A percentile compares a stretch with the other conserved stretches of the same genome.
Conservation (phyloP, 768 basidiomycete genomes). For the Tephrocybe sp. region DNA sequence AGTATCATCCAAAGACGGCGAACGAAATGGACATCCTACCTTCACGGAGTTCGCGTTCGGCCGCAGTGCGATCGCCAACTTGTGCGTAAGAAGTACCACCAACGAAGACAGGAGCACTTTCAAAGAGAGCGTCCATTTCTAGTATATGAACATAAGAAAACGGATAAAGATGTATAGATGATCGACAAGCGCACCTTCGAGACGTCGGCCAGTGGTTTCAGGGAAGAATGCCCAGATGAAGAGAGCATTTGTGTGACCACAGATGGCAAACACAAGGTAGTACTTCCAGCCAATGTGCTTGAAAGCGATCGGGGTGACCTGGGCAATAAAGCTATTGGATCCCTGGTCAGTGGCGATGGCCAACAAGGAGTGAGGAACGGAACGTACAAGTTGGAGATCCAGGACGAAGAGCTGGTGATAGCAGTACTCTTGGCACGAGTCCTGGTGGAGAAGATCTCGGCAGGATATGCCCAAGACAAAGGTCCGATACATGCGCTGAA, state of each 20-base stretch:
- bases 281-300: slow-evolving; percentile 39
- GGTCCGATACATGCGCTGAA: slow-evolving; percentile 45
- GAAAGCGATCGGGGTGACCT: slow-evolving; percentile 41
- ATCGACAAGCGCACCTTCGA: slow-evolving; percentile 31
- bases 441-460: slow-evolving; percentile 42
- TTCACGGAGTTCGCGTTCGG: slow-evolving; percentile 37
- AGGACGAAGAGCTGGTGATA: slow-evolving; percentile 41
- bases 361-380: background rate
- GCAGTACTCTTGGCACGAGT: slow-evolving; percentile 45
- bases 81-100: slow-evolving; percentile 32
- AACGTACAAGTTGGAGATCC: slow-evolving; percentile 43
- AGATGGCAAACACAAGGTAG: slow-evolving; percentile 43
- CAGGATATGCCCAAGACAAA: slow-evolving; percentile 44
- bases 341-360: background rate
- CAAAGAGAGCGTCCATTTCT: slow-evolving; percentile 45
- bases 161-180: background rate
- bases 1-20: background rate
- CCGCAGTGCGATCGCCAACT: slow-evolving; percentile 31
- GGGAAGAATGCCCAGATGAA: slow-evolving; percentile 45
- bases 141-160: background rate
- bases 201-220: slow-evolving; percentile 41
- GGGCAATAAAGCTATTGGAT: slow-evolving; percentile 34
- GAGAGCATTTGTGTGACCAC: slow-evolving; percentile 42
- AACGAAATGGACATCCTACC: slow-evolving; percentile 21
- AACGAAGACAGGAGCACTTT: slow-evolving; percentile 37